Conservation (phyloP, 495 filamentous ascomycete genomes). For the Aspergillus leporis region DNA sequence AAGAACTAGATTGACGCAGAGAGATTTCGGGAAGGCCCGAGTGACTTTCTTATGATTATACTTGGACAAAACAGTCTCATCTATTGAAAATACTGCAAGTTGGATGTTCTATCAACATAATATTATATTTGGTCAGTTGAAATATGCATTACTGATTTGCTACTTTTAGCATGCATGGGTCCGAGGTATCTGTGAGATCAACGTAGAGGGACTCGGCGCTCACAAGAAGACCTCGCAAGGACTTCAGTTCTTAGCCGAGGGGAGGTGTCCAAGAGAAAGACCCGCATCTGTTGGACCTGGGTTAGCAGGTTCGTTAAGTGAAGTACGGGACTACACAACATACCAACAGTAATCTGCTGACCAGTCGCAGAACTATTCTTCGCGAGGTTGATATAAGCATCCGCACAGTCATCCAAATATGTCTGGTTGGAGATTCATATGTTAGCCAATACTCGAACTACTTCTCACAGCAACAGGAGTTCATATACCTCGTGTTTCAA, state of each 20-base stretch:
- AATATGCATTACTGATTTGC: too few species aligned
- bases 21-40: too few species aligned
- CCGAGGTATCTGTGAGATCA: too few species aligned
- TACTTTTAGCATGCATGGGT: too few species aligned
- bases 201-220: too few species aligned
- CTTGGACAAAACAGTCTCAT: too few species aligned
- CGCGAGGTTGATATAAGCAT: slow-evolving; percentile 52
- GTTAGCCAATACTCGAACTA: slow-evolving; percentile 13
- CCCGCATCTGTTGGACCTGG: neutral
- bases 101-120: too few species aligned
- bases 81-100: too few species aligned
- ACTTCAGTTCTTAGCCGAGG: neutral
- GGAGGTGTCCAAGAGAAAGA: neutral
- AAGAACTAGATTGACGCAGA: too few species aligned
- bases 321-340: slow-evolving; percentile 6
- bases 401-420: slow-evolving; percentile 53
- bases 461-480: neutral
- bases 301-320: neutral
- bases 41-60: too few species aligned
- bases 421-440: slow-evolving; percentile 39
- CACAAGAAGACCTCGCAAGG: too few species aligned
- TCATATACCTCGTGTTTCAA: slow-evolving; percentile 47
- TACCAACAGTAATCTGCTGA: slow-evolving; percentile 54
- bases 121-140: too few species aligned
- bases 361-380: slow-evolving; percentile 61